These are phyloP conservation scores for Nasturtium officinale DNA, from an alignment of 345 rosid genomes.

Conservation along the genomic window DNA sequence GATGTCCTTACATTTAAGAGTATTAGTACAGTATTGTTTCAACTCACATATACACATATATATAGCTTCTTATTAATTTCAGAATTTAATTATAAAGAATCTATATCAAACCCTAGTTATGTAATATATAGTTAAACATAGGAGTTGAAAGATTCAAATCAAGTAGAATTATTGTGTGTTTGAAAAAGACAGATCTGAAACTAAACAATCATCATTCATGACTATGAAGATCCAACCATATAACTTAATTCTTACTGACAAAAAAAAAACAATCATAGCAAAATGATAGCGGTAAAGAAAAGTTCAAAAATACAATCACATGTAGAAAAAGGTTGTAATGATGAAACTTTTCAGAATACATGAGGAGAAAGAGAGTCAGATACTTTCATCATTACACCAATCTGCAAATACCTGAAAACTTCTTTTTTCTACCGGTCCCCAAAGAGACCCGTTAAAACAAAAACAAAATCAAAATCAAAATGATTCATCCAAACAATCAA, in stretches of 20 bases:
- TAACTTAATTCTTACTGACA: constrained; percentile 24
- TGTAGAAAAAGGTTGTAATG: constrained; percentile 48
- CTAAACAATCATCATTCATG: constrained; percentile 50
- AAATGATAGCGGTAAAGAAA: constrained; percentile 44
- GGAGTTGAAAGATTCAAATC: constrained; percentile 7
- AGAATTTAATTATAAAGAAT: background rate
- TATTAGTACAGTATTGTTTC: constrained; percentile 2
- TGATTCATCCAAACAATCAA: background rate
- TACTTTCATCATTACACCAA: constrained; percentile 66
- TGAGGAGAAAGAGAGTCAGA: constrained; percentile 50
- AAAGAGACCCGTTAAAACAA: constrained; percentile 1
- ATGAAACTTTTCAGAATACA: constrained; percentile 48
- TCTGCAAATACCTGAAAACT: constrained; percentile 44
- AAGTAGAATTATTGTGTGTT: constrained; percentile 13
- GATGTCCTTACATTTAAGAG: background rate
- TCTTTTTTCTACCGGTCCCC: constrained; percentile 23
- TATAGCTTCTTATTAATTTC: background rate
- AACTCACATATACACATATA: background rate
- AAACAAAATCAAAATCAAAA: background rate
- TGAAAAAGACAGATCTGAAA: constrained; percentile 35
- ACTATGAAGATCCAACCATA: constrained; percentile 28
- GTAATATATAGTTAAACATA: background rate
- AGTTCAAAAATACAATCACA: constrained; percentile 8
- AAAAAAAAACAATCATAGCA: constrained; percentile 32
- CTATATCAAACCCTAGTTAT: constrained; percentile 22